Evolutionary conservation across 2,329 filamentous ascomycete species (phyloP).

Genomic region (Ophiosphaerella korrae): DNA sequence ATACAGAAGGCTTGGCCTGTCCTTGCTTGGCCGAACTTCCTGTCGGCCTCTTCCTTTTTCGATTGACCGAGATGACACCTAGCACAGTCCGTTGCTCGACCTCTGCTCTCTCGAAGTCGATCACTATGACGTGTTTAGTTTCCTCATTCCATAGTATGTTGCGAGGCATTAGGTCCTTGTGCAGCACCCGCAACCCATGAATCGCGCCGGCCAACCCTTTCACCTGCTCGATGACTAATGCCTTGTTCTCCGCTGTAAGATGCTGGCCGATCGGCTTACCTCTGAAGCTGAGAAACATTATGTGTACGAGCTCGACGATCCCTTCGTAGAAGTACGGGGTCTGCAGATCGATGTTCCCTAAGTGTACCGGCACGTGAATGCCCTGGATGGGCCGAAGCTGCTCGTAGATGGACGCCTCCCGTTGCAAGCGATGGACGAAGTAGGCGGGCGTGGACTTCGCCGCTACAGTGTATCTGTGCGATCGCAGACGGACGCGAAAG

Average conservation of each 20-base stretch:
- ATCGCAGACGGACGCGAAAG: slow-evolving; percentile 50
- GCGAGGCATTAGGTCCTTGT: slow-evolving; percentile 19
- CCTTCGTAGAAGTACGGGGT: slow-evolving; percentile 24
- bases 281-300: slow-evolving; percentile 31
- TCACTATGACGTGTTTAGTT: slow-evolving; percentile 17
- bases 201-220: slow-evolving; percentile 13
- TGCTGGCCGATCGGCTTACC: slow-evolving; percentile 15
- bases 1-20: background rate
- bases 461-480: slow-evolving; percentile 52
- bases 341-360: slow-evolving; percentile 27
- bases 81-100: slow-evolving; percentile 28
- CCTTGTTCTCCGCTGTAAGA: slow-evolving; percentile 12
- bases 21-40: background rate
- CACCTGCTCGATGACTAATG: slow-evolving; percentile 5
- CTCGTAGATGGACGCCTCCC: slow-evolving; percentile 26
- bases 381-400: slow-evolving; percentile 4
- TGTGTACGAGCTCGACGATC: slow-evolving; percentile 23
- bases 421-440: slow-evolving; percentile 18
- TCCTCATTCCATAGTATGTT: slow-evolving; percentile 26
- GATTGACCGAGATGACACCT: slow-evolving; percentile 9
- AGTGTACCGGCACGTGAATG: slow-evolving; percentile 25
- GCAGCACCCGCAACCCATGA: slow-evolving; percentile 16
- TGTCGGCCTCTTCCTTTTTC: slow-evolving; percentile 15
- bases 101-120: slow-evolving; percentile 28
- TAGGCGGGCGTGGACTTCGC: slow-evolving; percentile 47